Evolutionary conservation across 176 grass and related monocot species (phyloP), one percentile per base, ranked within the genome.

Genomic region (Miscanthus lutarioriparius): DNA sequence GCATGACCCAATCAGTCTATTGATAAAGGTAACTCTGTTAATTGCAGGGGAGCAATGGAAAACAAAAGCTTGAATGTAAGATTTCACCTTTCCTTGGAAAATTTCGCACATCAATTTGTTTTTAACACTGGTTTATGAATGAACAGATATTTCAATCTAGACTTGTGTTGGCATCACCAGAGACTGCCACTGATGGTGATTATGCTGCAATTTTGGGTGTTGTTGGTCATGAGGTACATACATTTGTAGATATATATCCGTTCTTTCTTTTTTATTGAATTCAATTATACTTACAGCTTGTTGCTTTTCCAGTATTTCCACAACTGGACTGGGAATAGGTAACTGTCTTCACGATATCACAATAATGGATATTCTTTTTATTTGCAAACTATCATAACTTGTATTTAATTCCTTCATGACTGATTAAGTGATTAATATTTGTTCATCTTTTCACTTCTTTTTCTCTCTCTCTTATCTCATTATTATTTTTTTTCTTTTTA

Each of bases 301-400:
- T 74, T 83, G 85, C 67, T 83, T 79, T 70, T 86, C 86, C 93
- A 99, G 96, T 99, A 99, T 92, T 99, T 99, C 84, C 96, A 99
- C 83, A 99, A 99, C 89, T 99, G 96, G 96, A 99, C 96, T 48
- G 96, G 96, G 16, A 99, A 99, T 75, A 89, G 96, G 96, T 96
- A 93, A 76, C 7, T 38, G 19, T 82, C 28, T 72, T 56, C 41
- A 83, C 8, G 5, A 48, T 53, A 65, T 80, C 17, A 72, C 19
- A 35, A 53, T 77, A 45, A n/a, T 88, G 40, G 63, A 81, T 76
- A 12, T 68, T 70, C 62, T 3, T 71, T 64, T 32, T 71, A 17
- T 77, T 66, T 66, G 13, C 37, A 37, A 33, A 6, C 15, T 47
- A 1, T 74, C 40, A 3, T 74, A 72, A 89, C 7, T 19, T 70